Evolutionary conservation across 768 basidiomycete species (phyloP).

Genomic region (Asterophora lycoperdoides): DNA sequence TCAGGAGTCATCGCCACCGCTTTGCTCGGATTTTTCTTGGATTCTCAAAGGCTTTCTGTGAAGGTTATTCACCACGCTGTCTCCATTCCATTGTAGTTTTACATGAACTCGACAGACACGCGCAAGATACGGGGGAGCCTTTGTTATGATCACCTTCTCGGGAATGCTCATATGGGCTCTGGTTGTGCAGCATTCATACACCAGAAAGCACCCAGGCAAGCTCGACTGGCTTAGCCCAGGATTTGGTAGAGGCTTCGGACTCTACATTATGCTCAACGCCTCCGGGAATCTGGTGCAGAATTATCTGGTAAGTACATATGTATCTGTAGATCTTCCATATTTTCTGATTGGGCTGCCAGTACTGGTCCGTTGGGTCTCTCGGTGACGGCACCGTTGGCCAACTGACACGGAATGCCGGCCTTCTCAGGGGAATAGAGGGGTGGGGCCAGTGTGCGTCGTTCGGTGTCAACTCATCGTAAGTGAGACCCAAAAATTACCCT

Average conservation of each 20-base stretch:
- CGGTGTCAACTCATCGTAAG: slow-evolving; percentile 17
- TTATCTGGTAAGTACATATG: slow-evolving; percentile 12
- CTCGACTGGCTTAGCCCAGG: slow-evolving; percentile 19
- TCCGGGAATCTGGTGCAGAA: slow-evolving; percentile 18
- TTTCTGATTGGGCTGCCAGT: slow-evolving; percentile 3
- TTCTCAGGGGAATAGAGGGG: slow-evolving; percentile 16
- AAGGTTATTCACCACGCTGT: neutral
- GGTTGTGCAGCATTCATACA: slow-evolving; percentile 16
- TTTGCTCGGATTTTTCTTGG: slow-evolving; percentile 17
- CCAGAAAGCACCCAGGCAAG: slow-evolving; percentile 11
- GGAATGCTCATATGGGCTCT: slow-evolving; percentile 18
- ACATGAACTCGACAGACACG: slow-evolving; percentile 3
- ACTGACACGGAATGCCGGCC: slow-evolving; percentile 16
- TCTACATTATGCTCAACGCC: slow-evolving; percentile 16
- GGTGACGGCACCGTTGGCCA: slow-evolving; percentile 15
- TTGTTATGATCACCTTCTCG: slow-evolving; percentile 16
- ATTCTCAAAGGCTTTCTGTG: slow-evolving; percentile 10
- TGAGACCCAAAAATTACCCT: neutral
- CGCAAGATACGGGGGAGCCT: slow-evolving; percentile 13
- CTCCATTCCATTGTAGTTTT: neutral
- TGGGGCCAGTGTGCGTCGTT: slow-evolving; percentile 19
- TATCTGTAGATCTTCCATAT: neutral
- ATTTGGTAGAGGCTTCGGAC: slow-evolving; percentile 16
- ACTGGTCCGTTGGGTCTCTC: slow-evolving; percentile 18
- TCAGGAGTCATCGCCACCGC: slow-evolving; percentile 11